Evolutionary conservation across 2,329 filamentous ascomycete species (phyloP).

Genomic region (Parascedosporium putredinis): DNA sequence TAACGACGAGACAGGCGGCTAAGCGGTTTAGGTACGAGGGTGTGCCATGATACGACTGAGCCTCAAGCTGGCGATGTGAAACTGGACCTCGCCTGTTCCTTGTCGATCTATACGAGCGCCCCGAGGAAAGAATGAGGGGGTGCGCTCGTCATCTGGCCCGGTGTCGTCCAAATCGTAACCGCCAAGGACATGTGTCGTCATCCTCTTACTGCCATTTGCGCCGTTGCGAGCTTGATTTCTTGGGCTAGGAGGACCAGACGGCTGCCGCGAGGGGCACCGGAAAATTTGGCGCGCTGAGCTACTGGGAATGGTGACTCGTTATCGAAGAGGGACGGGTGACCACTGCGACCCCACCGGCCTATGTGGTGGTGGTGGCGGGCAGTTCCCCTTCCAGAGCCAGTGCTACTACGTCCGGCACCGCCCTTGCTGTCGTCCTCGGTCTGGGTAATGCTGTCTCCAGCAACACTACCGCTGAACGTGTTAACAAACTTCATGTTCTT

Average conservation of each 20-base stretch:
- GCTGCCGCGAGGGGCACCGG: slow-evolving; percentile 47
- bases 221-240: slow-evolving; percentile 31
- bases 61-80: slow-evolving; percentile 61
- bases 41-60: slow-evolving; percentile 54
- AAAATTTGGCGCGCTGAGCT: slow-evolving; percentile 51
- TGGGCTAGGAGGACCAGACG: slow-evolving; percentile 62
- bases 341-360: slow-evolving; percentile 66
- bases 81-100: slow-evolving; percentile 44
- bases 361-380: slow-evolving; percentile 64
- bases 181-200: slow-evolving; percentile 48
- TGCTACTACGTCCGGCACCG: slow-evolving; percentile 47
- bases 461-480: slow-evolving; percentile 57
- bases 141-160: slow-evolving; percentile 77
- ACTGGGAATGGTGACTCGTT: slow-evolving; percentile 70
- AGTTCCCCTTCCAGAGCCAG: slow-evolving; percentile 54
- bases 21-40: slow-evolving; percentile 60
- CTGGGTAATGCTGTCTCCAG: slow-evolving; percentile 36
- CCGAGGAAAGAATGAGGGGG: slow-evolving; percentile 58
- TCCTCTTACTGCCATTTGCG: slow-evolving; percentile 34
- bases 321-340: slow-evolving; percentile 62
- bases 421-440: slow-evolving; percentile 60
- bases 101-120: slow-evolving; percentile 47
- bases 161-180: slow-evolving; percentile 74
- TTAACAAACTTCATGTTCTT: slow-evolving; percentile 96
- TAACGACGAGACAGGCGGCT: slow-evolving; percentile 79